Percentiles rank a stretch among this genome's conserved stretches.
phyloP scores from a whole-genome alignment of 306 rosid genomes.

The Corylus americana region DNA sequence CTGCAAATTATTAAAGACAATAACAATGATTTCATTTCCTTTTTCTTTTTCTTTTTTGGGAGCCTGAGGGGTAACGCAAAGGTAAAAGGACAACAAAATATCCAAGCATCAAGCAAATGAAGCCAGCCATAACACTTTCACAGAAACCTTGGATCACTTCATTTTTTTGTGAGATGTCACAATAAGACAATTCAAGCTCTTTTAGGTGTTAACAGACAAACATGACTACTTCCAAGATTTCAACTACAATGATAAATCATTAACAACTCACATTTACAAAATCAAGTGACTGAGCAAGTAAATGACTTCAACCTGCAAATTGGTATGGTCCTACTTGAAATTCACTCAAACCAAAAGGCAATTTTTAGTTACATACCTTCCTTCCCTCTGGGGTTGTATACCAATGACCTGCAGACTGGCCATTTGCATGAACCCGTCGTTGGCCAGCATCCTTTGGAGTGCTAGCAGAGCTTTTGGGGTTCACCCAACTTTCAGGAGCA shows the following conservation, averaged over 20 bases:
- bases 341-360: background rate
- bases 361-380: slow-evolving; percentile 47
- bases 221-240: background rate
- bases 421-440: slow-evolving; percentile 64
- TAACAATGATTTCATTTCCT: no score
- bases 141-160: background rate
- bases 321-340: slow-evolving; percentile 3
- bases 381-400: slow-evolving; percentile 71
- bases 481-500: slow-evolving; percentile 66
- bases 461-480: slow-evolving; percentile 52
- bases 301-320: slow-evolving; percentile 9
- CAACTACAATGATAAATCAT: background rate
- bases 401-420: slow-evolving; percentile 82
- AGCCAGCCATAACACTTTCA: background rate
- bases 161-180: background rate
- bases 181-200: background rate
- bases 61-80: no score
- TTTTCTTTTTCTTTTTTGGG: no score
- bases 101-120: background rate
- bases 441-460: slow-evolving; percentile 65
- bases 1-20: background rate
- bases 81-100: background rate
- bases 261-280: no score
- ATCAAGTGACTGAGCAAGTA: background rate
- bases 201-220: background rate